Conservation (phyloP, 2,329 filamentous ascomycete species). For the Aspergillus unguis region DNA sequence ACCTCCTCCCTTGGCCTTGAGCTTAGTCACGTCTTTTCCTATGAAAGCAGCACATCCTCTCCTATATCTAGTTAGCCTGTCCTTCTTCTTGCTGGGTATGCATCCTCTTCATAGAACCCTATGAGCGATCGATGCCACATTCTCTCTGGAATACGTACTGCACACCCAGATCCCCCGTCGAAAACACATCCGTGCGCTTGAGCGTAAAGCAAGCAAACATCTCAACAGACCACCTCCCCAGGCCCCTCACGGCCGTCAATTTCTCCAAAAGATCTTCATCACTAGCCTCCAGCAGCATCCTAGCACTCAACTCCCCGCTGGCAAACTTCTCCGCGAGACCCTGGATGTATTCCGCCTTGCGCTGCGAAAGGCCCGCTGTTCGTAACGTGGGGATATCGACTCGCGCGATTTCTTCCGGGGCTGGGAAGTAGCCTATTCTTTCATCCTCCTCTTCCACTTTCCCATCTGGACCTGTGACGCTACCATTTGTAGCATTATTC, state of each 20-base stretch:
- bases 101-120: background rate
- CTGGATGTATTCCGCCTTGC: slow-evolving; percentile 92
- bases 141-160: slow-evolving; percentile 54
- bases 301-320: slow-evolving; percentile 68
- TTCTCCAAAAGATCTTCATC: slow-evolving; percentile 84
- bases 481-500: too few species aligned
- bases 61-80: slow-evolving; percentile 32
- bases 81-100: too few species aligned
- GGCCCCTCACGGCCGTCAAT: slow-evolving; percentile 78
- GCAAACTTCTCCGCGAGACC: slow-evolving; percentile 81
- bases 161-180: slow-evolving; percentile 85
- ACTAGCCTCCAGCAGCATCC: slow-evolving; percentile 70
- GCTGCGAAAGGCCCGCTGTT: slow-evolving; percentile 82
- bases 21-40: slow-evolving; percentile 76
- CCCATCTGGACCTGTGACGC: background rate
- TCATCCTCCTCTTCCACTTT: slow-evolving; percentile 3
- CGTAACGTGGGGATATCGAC: slow-evolving; percentile 66
- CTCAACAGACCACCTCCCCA: slow-evolving; percentile 89
- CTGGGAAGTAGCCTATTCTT: slow-evolving; percentile 59
- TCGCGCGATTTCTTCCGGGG: slow-evolving; percentile 67
- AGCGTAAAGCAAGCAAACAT: slow-evolving; percentile 98
- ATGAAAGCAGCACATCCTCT: slow-evolving; percentile 86
- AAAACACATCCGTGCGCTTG: slow-evolving; percentile 92
- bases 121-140: too few species aligned
- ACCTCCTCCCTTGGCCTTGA: slow-evolving; percentile 73